Evolutionary conservation across 2,329 filamentous ascomycete genomes (phyloP), one percentile per base, ranked within the genome.

Genomic region (Aspergillus caelatus): DNA sequence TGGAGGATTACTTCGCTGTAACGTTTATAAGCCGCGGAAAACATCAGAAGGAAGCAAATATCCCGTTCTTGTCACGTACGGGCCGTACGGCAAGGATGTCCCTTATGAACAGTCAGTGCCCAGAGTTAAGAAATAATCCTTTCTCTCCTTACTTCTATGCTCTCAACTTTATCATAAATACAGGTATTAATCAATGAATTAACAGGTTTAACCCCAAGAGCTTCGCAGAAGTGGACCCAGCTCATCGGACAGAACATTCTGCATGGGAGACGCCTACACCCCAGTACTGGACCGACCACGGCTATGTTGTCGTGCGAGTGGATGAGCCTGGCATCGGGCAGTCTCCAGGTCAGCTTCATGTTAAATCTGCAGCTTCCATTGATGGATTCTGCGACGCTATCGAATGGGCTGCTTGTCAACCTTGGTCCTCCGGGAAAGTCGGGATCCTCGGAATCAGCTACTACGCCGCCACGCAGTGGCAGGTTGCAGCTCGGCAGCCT

Each of bases 41-140:
- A 12, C 43, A 6, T 23, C 11, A 9, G n/a, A 21, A 21, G 11
- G 43, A 21, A 46, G 3, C 30, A 48, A 78, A 75, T 62, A 59
- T 39, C 89, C 89, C 0, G 88, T 90, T 0, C 72, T 91, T 11
- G 84, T 88, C 1, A 91, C 89, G 0, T 91, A 91, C 67, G 89
- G 89, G 0, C 89, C 89, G 0, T 91, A 91, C 67, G 89, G 89
- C 45, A 91, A 92, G 68, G 89, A 91, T 69, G 88, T 90, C 30
- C 85, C 82, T 16, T 91, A 91, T 71, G 77, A 81, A 64, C 11
- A 46, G 43, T 46, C 11, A 26, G 43, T 23, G n/a, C 6, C n/a
- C n/a, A 1, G 0, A 23, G 3, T 23, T n/a, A 4, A 30, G 53
- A 16, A 36, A 36, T 36, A 36, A 36, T 36, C 5, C 16, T 16